A percentile compares a stretch with the other conserved stretches of the same genome.
Conservation (phyloP, 495 filamentous ascomycete genomes). For the Cenococcum geophilum region DNA sequence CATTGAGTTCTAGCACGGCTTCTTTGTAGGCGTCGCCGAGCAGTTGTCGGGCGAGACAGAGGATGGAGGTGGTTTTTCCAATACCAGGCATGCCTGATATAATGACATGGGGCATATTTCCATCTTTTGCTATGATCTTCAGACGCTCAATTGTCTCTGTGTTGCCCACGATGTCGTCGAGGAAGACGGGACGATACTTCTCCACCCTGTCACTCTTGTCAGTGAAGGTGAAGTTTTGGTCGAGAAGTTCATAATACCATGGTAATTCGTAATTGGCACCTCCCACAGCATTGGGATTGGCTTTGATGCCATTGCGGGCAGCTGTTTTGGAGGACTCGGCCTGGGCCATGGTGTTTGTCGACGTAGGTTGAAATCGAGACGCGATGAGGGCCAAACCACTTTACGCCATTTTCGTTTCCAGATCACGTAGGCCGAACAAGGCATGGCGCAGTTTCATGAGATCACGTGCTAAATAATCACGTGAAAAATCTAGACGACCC, state of each 20-base stretch:
- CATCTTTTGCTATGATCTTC: conserved; percentile 98
- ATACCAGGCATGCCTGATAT: conserved; percentile 99
- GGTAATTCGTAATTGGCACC: conserved; percentile 77
- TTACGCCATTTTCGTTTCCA: not conserved
- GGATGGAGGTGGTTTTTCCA: conserved; percentile 94
- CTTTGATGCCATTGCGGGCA: conserved; percentile 58
- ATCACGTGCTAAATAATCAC: too few species aligned
- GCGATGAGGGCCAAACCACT: conserved; percentile 2
- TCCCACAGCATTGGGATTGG: conserved; percentile 52
- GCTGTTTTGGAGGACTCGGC: conserved; percentile 75
- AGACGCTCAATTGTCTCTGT: conserved; percentile 94
- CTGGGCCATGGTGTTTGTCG: conserved; percentile 38
- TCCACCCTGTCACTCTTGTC: conserved; percentile 68
- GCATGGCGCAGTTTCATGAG: too few species aligned
- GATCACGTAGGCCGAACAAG: not conserved
- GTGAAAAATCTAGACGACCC: too few species aligned
- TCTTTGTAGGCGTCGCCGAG: conserved; percentile 95
- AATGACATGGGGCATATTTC: conserved; percentile 99
- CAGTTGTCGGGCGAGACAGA: conserved; percentile 88
- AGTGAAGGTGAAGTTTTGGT: not conserved
- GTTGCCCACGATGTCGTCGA: conserved; percentile 96
- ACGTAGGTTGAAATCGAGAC: not conserved
- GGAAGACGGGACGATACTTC: conserved; percentile 90
- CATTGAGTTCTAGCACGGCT: conserved; percentile 92
- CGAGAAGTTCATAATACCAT: conserved; percentile 53